phyloP scores from a whole-genome alignment of 169 alveolate species.

The Plasmodium gonderi region DNA sequence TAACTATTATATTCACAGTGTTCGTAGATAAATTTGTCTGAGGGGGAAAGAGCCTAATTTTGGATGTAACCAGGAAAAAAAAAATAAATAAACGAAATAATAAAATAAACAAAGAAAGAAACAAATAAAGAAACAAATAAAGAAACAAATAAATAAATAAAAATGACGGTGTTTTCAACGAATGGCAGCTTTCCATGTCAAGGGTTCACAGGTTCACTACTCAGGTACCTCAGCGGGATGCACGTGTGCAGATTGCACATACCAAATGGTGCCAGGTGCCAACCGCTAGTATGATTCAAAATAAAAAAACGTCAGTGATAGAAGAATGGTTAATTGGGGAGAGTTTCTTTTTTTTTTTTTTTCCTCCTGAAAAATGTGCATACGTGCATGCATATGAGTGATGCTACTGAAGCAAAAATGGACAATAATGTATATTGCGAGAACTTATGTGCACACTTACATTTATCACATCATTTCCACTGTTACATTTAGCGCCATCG shows the following conservation, averaged over 20 bases:
- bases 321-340: not conserved
- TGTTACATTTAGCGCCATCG: not conserved
- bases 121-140: not conserved
- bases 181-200: not conserved
- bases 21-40: too few species aligned
- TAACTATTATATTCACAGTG: too few species aligned
- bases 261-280: not conserved
- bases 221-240: not conserved
- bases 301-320: not conserved
- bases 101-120: too few species aligned
- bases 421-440: too few species aligned
- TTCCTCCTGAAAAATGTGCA: not conserved
- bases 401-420: too few species aligned
- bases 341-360: not conserved
- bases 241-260: not conserved
- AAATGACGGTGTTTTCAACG: not conserved
- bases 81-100: not conserved
- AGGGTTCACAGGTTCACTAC: not conserved
- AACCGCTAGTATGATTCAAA: not conserved
- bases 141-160: not conserved
- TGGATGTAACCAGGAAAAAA: not conserved
- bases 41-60: not conserved
- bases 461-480: not conserved
- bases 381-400: not conserved
- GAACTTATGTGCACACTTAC: not conserved